These are phyloP conservation scores for Leucosporidium scottii DNA, from an alignment of 768 basidiomycete genomes.

Conservation along the genomic window DNA sequence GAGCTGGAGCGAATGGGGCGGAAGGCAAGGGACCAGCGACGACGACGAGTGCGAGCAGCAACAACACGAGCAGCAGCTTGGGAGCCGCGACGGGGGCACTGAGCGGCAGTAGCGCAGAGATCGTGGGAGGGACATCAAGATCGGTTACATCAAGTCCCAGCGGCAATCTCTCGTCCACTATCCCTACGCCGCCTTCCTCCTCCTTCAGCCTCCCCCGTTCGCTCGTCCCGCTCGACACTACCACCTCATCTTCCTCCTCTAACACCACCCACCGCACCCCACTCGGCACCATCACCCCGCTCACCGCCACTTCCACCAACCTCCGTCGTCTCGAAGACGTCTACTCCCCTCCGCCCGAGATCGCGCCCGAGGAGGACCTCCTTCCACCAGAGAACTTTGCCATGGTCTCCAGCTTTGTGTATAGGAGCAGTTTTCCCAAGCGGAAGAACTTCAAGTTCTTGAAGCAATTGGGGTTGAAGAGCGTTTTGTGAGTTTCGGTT, in stretches of 20 bases:
- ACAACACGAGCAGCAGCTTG: not conserved
- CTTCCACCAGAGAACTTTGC: constrained; percentile 45
- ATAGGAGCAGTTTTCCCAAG: constrained; percentile 42
- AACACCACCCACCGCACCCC: not conserved
- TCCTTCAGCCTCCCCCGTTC: not conserved
- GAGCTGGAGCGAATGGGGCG: too few relatives aligned
- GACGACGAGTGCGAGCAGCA: not conserved
- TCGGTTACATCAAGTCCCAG: not conserved
- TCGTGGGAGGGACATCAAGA: not conserved
- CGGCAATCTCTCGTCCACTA: not conserved
- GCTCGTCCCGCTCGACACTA: not conserved
- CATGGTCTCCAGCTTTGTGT: constrained; percentile 40
- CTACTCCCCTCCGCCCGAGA: constrained; percentile 3
- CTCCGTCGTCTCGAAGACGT: not conserved
- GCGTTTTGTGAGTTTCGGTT: constrained; percentile 41
- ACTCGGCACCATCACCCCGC: not conserved
- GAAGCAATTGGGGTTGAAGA: constrained; percentile 42
- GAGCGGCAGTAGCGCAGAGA: too few relatives aligned
- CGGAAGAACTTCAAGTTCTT: constrained; percentile 43
- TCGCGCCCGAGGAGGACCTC: not conserved
- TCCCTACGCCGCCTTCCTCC: not conserved
- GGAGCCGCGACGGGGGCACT: too few relatives aligned
- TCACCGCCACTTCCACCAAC: not conserved
- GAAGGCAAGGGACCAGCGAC: not conserved
- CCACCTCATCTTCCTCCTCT: not conserved